Evolutionary conservation across 345 rosid species (phyloP).

Genomic region (Salix koriyanagi): DNA sequence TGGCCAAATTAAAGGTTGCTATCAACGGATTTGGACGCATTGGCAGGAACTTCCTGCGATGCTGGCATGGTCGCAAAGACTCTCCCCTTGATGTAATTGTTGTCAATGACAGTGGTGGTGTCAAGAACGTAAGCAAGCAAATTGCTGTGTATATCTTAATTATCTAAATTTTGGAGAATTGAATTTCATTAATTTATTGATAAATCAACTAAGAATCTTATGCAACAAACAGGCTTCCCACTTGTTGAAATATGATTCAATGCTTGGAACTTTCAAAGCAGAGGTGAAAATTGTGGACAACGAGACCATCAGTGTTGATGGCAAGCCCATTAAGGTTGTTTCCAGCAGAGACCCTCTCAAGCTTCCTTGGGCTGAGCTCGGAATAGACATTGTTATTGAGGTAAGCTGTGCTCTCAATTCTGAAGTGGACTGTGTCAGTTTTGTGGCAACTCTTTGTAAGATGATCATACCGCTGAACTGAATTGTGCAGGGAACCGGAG

Average conservation of each 20-base stretch:
- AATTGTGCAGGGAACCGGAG: constrained; percentile 80
- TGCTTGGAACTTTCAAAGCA: constrained; percentile 95
- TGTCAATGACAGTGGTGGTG: constrained; percentile 98
- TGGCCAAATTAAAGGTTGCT: constrained; percentile 90
- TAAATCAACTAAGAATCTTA: background rate
- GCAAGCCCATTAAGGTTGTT: constrained; percentile 80
- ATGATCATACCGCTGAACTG: background rate
- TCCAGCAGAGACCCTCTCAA: constrained; percentile 88
- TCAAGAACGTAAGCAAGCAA: constrained; percentile 65
- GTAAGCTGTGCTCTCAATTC: constrained; percentile 18
- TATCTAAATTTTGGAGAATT: background rate
- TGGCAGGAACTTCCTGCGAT: constrained; percentile 94
- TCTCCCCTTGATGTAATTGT: constrained; percentile 91
- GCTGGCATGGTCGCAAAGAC: constrained; percentile 96
- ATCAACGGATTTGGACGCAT: constrained; percentile 96
- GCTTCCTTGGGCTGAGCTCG: constrained; percentile 99
- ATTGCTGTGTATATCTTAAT: background rate
- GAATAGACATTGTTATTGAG: constrained; percentile 98
- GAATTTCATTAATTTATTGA: background rate
- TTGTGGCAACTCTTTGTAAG: background rate
- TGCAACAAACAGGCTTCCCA: constrained; percentile 70
- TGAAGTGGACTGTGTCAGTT: background rate
- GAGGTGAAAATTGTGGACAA: constrained; percentile 80
- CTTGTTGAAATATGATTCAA: constrained; percentile 88
- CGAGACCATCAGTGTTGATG: constrained; percentile 83